These are phyloP conservation scores for Bombardia bombarda DNA, from an alignment of 495 filamentous ascomycete genomes.

Conservation along the genomic window DNA sequence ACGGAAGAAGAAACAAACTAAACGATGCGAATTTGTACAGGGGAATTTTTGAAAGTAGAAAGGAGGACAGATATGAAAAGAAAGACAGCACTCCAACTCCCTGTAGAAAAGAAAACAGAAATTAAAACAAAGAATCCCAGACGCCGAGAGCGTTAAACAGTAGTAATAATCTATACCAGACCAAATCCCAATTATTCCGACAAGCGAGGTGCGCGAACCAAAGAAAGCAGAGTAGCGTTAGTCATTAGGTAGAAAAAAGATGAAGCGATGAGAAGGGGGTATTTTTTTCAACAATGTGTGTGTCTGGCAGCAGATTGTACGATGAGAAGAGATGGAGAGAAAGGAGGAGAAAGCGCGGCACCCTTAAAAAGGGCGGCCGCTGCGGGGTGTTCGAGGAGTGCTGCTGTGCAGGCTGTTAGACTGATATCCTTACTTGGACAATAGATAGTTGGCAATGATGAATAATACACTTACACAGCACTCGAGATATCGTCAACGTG, in stretches of 20 bases:
- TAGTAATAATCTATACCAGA: slow-evolving; percentile 4
- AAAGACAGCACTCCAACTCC: background rate
- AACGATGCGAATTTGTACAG: background rate
- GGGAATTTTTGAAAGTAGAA: too few species aligned
- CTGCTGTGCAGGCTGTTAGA: slow-evolving; percentile 14
- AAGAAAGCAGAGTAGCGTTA: slow-evolving; percentile 10
- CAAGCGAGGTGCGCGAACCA: slow-evolving; percentile 5
- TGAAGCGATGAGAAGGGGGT: slow-evolving; percentile 8
- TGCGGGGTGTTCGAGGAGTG: slow-evolving; percentile 38
- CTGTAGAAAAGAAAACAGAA: background rate
- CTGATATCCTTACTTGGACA: background rate
- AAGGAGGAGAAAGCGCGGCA: background rate
- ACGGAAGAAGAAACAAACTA: background rate
- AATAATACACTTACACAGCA: slow-evolving; percentile 31
- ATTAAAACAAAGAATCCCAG: slow-evolving; percentile 1
- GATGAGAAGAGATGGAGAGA: background rate
- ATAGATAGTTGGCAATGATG: background rate
- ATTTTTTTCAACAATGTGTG: background rate
- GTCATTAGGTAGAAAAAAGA: slow-evolving; percentile 7
- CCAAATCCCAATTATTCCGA: background rate
- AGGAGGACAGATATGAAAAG: background rate
- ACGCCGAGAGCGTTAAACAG: slow-evolving; percentile 2
- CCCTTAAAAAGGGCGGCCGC: slow-evolving; percentile 24
- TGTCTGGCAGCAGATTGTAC: background rate
- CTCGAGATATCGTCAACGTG: slow-evolving; percentile 62